These are phyloP conservation scores for Arthrobotrys sphaeroides DNA, from an alignment of 2,329 filamentous ascomycete species.

Conservation along the genomic window DNA sequence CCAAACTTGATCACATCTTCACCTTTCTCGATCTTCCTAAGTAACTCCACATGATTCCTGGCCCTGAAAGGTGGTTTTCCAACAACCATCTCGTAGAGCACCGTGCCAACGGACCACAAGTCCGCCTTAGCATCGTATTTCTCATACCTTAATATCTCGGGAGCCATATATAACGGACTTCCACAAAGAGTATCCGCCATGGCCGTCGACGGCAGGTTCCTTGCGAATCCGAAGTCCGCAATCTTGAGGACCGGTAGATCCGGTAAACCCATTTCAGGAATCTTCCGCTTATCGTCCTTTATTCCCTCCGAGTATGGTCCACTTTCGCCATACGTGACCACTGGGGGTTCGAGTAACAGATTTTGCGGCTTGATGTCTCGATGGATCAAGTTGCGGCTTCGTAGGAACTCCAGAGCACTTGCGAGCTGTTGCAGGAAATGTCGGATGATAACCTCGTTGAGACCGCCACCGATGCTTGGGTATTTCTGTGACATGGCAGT, in stretches of 20 bases:
- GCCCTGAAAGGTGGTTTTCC: slow-evolving; percentile 91
- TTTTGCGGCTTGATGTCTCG: slow-evolving; percentile 98
- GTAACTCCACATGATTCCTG: slow-evolving; percentile 90
- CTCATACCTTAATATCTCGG: slow-evolving; percentile 95
- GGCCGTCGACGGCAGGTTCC: slow-evolving; percentile 87
- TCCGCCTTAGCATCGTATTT: slow-evolving; percentile 97
- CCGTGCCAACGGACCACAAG: slow-evolving; percentile 96
- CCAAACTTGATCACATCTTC: slow-evolving; percentile 88
- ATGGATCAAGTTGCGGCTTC: slow-evolving; percentile 86
- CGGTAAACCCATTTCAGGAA: slow-evolving; percentile 79
- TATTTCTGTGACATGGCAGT: slow-evolving; percentile 93
- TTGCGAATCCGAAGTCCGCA: slow-evolving; percentile 97
- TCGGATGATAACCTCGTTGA: slow-evolving; percentile 94
- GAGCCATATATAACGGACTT: slow-evolving; percentile 97
- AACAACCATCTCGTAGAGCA: slow-evolving; percentile 93
- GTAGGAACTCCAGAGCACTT: slow-evolving; percentile 88
- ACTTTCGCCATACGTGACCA: slow-evolving; percentile 64
- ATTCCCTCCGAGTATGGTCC: slow-evolving; percentile 73
- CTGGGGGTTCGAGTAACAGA: slow-evolving; percentile 78
- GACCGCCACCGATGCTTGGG: slow-evolving; percentile 83
- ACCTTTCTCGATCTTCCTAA: slow-evolving; percentile 88
- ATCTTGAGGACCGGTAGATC: slow-evolving; percentile 96
- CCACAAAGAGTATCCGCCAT: slow-evolving; percentile 96
- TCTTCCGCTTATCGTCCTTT: slow-evolving; percentile 71
- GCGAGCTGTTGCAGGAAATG: slow-evolving; percentile 96